Base-by-base conservation (phyloP, 202 grass and related monocot species). In the Miscanthus sacchariflorus region DNA sequence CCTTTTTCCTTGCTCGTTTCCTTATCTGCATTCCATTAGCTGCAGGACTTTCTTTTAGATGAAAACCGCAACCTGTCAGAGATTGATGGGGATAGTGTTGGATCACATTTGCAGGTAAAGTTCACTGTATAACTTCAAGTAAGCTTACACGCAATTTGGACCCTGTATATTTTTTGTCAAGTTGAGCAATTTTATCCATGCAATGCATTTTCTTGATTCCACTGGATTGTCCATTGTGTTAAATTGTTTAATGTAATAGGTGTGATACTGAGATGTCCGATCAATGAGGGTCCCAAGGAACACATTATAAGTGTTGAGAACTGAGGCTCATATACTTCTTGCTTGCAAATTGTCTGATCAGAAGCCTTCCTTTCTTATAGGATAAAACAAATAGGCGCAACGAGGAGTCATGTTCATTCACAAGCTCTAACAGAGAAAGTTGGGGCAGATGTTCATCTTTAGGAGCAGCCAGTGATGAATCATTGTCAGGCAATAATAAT, bases 401-500 rank as follows among this genome's bases (percentile, higher is more conserved):
- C 42, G 94, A 94, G 84, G 92, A 98, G 72, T 95, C 90, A 28
- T 99, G 88, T 52, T 99, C 97, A 74, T 85, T 80, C 81, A 92
- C 94, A 68, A 96, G 94, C 71, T 99, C 94, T 19, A 99, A 96
- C 28, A 91, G 90, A 86, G 94, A 96, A 85, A 99, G 94, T 85
- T 93, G 84, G 92, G 96, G 97, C 30, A 91, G 92, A 88, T 96
- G 97, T 85, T 99, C 97, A 78, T 96, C 97, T 88, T 83, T 96
- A 68, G 97, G 91, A 46, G 97, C 81, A 8, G 61, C 63, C 3
- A 99, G 91, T 76, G 92, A 98, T 5, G 90, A 77, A 40, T 99
- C 94, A 84, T 86, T 81, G 50, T 79, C 91, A 33, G 84, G 88
- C 21, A 77, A 88, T 84, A 83, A 50, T 86, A 91, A 92, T 36